Evolutionary conservation across 805 yeast genomes (phyloP), one percentile per base, ranked within the genome.

Genomic region (Nadsonia fulvescens): DNA sequence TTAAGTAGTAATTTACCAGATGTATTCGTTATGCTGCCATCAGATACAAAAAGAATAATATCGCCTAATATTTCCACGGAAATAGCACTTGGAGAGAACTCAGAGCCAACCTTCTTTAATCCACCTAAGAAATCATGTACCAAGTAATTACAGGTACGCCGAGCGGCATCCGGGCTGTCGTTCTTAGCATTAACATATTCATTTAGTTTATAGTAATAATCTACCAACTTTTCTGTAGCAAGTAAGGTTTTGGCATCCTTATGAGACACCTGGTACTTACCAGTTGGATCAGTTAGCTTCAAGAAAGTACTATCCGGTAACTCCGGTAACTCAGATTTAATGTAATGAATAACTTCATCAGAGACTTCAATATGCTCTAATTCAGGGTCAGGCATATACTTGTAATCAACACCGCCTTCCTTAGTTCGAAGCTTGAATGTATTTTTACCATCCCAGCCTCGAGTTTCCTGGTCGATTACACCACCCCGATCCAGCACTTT

Each of bases 351-450:
- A 4, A 72, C 59, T 0, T 43, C 42, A 2, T 49, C 30, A 19
- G 62, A 53, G 3, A 86, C 44, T 9, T 40, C 32, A 4, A 83
- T 49, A 1, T 51, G 47, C 0, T 89, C 82, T 15, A 89, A 52
- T 46, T 89, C 98, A 2, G 91, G 78, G 46, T 89, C 98, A 0
- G 96, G 94, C 62, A 86, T 73, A 44, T 82, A 89, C 39, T 96
- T 57, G 49, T 89, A 89, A 47, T 89, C 98, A 8, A 77, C 62
- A 0, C 78, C 64, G 20, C 66, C 64, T 45, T 86, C 95, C 41
- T 89, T 89, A 3, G 66, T 57, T 43, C 98, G 64, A 25, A 75
- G 51, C 25, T 63, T 58, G 23, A 61, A 56, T 0, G 96, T 86
- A 21, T 56, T 53, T 3, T 48, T 48, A 2, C 94, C 95, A 40